A percentile compares a stretch with the other conserved stretches of the same genome.
Evolutionary conservation across 352 stramenopile genomes (phyloP).

Genomic region (Phytophthora palmivora): DNA sequence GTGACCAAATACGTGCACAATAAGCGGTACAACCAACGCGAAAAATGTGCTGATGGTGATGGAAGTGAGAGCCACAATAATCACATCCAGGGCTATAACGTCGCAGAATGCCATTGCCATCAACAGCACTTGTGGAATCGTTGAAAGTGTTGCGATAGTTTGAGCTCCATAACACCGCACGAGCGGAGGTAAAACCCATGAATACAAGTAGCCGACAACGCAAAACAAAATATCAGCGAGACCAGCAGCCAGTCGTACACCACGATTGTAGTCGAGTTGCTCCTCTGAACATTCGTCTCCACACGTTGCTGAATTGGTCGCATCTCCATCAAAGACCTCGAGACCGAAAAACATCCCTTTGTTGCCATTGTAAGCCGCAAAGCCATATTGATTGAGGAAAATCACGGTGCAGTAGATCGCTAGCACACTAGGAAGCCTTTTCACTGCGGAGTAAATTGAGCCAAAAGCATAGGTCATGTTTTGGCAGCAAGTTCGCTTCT

Average conservation of each 20-base stretch:
- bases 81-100: slow-evolving; percentile 37
- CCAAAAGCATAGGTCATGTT: slow-evolving; percentile 32
- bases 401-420: slow-evolving; percentile 44
- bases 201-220: slow-evolving; percentile 50
- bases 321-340: slow-evolving; percentile 51
- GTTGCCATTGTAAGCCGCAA: slow-evolving; percentile 62
- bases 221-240: slow-evolving; percentile 53
- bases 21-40: slow-evolving; percentile 54
- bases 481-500: slow-evolving; percentile 21
- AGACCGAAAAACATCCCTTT: slow-evolving; percentile 73
- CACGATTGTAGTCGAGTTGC: no score
- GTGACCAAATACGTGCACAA: slow-evolving; percentile 55
- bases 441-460: slow-evolving; percentile 38
- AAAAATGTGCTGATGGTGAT: slow-evolving; percentile 57
- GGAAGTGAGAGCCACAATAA: slow-evolving; percentile 49
- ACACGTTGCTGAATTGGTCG: slow-evolving; percentile 38
- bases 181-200: slow-evolving; percentile 49
- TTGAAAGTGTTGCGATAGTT: slow-evolving; percentile 37
- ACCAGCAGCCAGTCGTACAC: slow-evolving; percentile 50
- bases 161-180: slow-evolving; percentile 46
- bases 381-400: slow-evolving; percentile 60
- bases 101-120: slow-evolving; percentile 55
- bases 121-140: slow-evolving; percentile 50
- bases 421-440: slow-evolving; percentile 31
- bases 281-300: slow-evolving; percentile 41